Percentiles rank a stretch among this genome's conserved stretches.
phyloP scores from a whole-genome alignment of 345 rosid genomes.

The Angophora floribunda region DNA sequence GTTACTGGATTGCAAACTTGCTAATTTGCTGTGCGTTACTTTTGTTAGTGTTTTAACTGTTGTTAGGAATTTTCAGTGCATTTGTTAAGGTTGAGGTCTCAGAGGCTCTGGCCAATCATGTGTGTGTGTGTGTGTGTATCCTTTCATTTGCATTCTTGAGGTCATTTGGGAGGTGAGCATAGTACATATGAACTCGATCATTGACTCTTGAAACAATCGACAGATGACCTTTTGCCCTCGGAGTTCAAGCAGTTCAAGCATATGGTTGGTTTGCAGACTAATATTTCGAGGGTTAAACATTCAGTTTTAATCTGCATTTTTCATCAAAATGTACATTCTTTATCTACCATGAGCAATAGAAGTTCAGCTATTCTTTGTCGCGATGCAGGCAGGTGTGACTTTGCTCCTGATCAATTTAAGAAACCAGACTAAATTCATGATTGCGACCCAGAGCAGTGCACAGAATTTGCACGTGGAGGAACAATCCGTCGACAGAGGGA shows the following conservation, averaged over 20 bases:
- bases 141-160: not conserved
- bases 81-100: not conserved
- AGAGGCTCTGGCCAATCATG: not conserved
- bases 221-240: not conserved
- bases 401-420: slow-evolving; percentile 75
- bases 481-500: slow-evolving; percentile 5
- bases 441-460: slow-evolving; percentile 34
- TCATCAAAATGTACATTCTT: not conserved
- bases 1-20: not conserved
- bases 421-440: slow-evolving; percentile 44
- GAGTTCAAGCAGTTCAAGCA: not conserved
- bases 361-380: not conserved
- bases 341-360: not conserved
- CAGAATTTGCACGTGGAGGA: slow-evolving; percentile 11
- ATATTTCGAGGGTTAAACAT: not conserved
- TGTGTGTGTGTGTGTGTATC: not conserved
- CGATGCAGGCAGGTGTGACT: slow-evolving; percentile 68
- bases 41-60: not conserved
- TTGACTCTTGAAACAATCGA: not conserved
- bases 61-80: not conserved
- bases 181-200: not conserved
- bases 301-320: not conserved
- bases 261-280: not conserved
- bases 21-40: not conserved
- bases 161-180: not conserved